Base-by-base conservation (phyloP, 164 flowering plant genomes). In the Umbilicus rupestris region DNA sequence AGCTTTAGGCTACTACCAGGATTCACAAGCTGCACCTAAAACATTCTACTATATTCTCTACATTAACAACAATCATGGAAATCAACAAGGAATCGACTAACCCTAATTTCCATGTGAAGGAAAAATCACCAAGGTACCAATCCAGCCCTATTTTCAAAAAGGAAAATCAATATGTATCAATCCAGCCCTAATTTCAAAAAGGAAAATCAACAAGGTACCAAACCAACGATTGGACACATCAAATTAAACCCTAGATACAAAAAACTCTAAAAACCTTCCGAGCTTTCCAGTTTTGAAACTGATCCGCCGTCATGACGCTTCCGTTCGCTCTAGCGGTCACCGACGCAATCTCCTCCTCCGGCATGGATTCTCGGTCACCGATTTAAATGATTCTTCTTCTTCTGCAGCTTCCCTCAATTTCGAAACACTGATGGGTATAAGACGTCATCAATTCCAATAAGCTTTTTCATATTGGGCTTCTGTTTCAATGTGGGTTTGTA, bases 251-350 rank as follows among this genome's bases (percentile, higher is more conserved):
- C 60, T 12, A 55, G 0, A 50, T 50, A 3, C 1, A 1, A 3
- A 15, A 55, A 10, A 12, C 2, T 11, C 28, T 12, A 24, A 52
- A 24, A 28, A 55, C 60, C 60, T 55, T 55, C 60, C 11, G 60
- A 26, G 60, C 60, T 55, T 55, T 55, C 60, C 60, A 55, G 19
- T 55, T 55, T 55, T 24, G 60, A 24, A 55, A 55, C 60, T 55
- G 26, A 28, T 33, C 60, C 33, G 31, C 11, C 9, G 60, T 26
- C 33, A 55, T 4, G 5, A 14, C 0, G 33, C 31, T 14, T 12
- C 30, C 58, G 29, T 11, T 24, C 29, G 3, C 29, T 52, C 3
- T 24, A 7, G 60, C 19, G 5, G 33, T 14, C 33, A 16, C 31
- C 17, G 31, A 12, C 31, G 60, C 33, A 55, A 26, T 28, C 33